Evolutionary conservation across 2,329 filamentous ascomycete species (phyloP).

Genomic region (Ophiostoma sp.): DNA sequence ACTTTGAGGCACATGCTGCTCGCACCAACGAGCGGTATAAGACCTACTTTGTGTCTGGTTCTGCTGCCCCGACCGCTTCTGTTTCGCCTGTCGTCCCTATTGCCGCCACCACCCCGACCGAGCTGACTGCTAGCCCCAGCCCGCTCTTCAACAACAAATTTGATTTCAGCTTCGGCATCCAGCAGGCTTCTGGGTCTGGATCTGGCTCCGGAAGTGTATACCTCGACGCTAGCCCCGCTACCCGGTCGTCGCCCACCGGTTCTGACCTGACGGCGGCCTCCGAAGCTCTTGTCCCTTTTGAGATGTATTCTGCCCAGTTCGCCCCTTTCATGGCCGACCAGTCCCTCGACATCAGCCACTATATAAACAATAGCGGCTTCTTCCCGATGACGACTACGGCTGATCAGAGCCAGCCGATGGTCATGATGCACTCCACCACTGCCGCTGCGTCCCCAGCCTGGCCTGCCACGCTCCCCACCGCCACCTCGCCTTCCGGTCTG

Average conservation of each 20-base stretch:
- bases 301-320: conserved; percentile 29
- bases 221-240: conserved; percentile 20
- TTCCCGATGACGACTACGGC: conserved; percentile 23
- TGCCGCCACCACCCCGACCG: conserved; percentile 23
- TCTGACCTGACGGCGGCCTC: conserved; percentile 37
- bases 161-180: conserved; percentile 10
- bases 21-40: conserved; percentile 54
- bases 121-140: conserved; percentile 41
- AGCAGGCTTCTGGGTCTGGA: conserved; percentile 1
- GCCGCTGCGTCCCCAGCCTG: not conserved
- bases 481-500: not conserved
- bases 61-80: not conserved
- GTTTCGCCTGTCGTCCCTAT: not conserved
- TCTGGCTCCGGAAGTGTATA: conserved; percentile 17
- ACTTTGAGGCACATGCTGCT: conserved; percentile 32
- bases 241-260: conserved; percentile 21
- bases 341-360: conserved; percentile 17
- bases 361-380: conserved; percentile 7
- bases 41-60: conserved; percentile 47
- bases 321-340: conserved; percentile 34
- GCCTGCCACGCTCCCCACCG: not conserved
- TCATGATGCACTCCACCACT: conserved; percentile 1
- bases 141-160: conserved; percentile 41
- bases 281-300: conserved; percentile 17
- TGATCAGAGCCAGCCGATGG: not conserved